Evolutionary conservation across 371 early-diverging fungal species (phyloP), one percentile per base, ranked within the genome.

Genomic region (Mucor indicus): DNA sequence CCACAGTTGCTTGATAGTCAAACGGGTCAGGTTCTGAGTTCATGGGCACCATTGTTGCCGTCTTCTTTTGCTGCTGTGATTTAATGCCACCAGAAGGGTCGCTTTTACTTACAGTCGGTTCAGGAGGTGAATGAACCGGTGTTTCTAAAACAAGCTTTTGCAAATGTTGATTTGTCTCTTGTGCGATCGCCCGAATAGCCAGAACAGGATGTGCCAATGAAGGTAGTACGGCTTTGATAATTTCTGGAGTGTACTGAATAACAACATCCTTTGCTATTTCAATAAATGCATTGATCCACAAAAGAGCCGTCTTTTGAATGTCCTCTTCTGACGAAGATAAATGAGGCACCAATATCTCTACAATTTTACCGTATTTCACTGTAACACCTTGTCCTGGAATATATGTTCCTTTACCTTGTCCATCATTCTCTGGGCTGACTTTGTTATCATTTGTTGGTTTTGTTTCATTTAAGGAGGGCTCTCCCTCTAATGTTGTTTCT

Each of bases 201-300:
- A 62, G 29, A 17, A 78, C 75, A 16, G 76, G 57, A 50, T 96
- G 92, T n/a, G 92, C 84, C 3, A 93, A 69, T 9, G 80, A 80
- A 4, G 94, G 94, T 16, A 96, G 62, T 17, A 93, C 81, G 0
- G 91, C 83, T 5, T 73, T 77, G 22, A 95, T 79, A 4, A 95
- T 75, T 27, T 73, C 60, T 1, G 94, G 89, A 15, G 87, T 83
- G 48, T 79, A 86, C 9, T 83, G 79, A 21, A 95, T 78, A 51
- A 94, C 84, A 6, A 86, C 77, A 15, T 85, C 80, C 37, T 85
- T 82, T 12, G 91, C 88, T 23, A 93, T 72, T 21, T 73, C 70
- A 29, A 92, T 83, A 53, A 96, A 91, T 56, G 88, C 89, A 53
- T 83, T 80, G 39, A 92, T 79, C 97, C 97, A 96, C 31, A 79